Base-by-base conservation (phyloP, 2,329 filamentous ascomycete genomes). In the Arthrobotrys sphaeroides region DNA sequence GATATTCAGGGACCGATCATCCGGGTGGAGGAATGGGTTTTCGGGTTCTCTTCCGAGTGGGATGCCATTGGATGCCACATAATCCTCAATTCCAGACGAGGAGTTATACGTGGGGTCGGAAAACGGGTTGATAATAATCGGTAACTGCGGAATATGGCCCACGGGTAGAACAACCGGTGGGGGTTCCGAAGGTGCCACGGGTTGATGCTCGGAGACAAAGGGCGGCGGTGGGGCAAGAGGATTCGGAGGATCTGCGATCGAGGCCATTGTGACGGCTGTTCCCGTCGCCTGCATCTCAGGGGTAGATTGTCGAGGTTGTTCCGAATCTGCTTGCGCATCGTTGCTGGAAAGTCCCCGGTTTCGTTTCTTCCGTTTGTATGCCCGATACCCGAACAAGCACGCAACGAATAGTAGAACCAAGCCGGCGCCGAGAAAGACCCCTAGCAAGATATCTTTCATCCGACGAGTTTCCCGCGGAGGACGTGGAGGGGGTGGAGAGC, bases 81-180 rank as follows among this genome's bases (percentile, higher is more conserved):
- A 74, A 20, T 74, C 70, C 26, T 74, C 70, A 26, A 74, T 74
- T 22, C 62, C 70, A 31, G 70, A 74, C 1, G 70, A 74, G 16
- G 70, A 74, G 31, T 74, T 74, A 24, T 74, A 74, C n/a, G 70
- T 74, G 7, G 70, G 70, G 16, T 74, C 70, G 7, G 57, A 68
- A 65, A 74, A 74, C 31, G 70, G 70, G n/a, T 74, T 74, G 24
- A 74, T 74, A 20, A 74, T 74, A 16, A 74, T 74, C 24, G 70
- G 70, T n/a, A 53, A 36, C 0, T 38, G 49, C 12, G 42, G 42
- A 7, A 24, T 33, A 26, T 55, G 40, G 16, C 3, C 28, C 9
- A 24, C 5, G 18, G 62, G 20, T 20, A 33, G 12, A 22, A 45
- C 33, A 20, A 45, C 36, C 12, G 45, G 61, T 33, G 20, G 62